A percentile compares a stretch with the other conserved stretches of the same genome.
Evolutionary conservation across 148 eudicot genomes (phyloP).

Genomic region (Vaccinium corymbosum): DNA sequence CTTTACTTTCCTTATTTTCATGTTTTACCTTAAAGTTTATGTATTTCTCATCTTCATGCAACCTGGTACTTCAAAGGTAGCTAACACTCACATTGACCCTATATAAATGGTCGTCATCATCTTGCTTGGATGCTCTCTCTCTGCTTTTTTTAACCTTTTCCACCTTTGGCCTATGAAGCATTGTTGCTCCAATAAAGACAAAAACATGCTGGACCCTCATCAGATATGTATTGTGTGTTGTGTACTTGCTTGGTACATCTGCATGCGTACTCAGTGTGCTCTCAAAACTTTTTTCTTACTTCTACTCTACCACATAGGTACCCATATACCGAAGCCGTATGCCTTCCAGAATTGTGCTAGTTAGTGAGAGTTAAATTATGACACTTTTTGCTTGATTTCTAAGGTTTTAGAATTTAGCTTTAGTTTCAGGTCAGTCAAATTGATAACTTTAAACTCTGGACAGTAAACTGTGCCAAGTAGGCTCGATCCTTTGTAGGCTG

Average conservation of each 20-base stretch:
- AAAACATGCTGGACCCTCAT: background rate
- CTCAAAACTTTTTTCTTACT: background rate
- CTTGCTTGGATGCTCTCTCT: slow-evolving; percentile 2
- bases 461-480: background rate
- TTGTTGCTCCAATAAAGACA: background rate
- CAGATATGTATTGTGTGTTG: background rate
- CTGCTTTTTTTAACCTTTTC: background rate
- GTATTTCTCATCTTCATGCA: background rate
- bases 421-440: background rate
- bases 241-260: background rate
- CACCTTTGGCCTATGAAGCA: slow-evolving; percentile 1
- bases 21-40: background rate
- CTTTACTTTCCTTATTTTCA: background rate
- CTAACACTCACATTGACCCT: background rate
- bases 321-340: background rate
- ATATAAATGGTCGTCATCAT: background rate
- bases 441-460: background rate
- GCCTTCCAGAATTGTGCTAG: background rate
- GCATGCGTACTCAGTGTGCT: background rate
- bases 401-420: background rate
- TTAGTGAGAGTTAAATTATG: background rate
- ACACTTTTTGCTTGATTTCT: background rate
- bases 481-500: background rate
- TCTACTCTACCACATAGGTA: background rate
- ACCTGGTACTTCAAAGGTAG: background rate